phyloP scores from a whole-genome alignment of 352 stramenopile species.

The Nothophytophthora sp. region DNA sequence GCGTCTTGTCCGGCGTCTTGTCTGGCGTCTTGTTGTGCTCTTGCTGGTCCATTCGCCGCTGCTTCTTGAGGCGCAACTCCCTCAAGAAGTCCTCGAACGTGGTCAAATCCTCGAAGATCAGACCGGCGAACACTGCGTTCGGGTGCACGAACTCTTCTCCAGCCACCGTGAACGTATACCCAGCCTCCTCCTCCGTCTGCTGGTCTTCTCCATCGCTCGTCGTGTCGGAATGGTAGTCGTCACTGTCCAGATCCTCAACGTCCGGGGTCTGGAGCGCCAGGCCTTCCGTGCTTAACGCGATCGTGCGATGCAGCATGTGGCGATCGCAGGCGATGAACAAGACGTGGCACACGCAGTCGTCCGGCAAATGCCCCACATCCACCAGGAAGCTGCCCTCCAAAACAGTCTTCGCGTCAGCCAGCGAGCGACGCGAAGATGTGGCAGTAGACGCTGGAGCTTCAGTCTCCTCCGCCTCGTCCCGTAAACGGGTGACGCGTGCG shows the following conservation, averaged over 20 bases:
- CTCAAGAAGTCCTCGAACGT: slow-evolving; percentile 60
- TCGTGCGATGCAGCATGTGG: slow-evolving; percentile 55
- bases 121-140: slow-evolving; percentile 46
- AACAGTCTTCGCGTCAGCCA: slow-evolving; percentile 19
- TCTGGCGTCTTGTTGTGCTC: slow-evolving; percentile 16
- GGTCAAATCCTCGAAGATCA: slow-evolving; percentile 46
- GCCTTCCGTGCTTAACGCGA: slow-evolving; percentile 56
- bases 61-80: slow-evolving; percentile 30
- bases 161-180: slow-evolving; percentile 50
- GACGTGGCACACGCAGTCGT: slow-evolving; percentile 53
- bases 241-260: slow-evolving; percentile 21
- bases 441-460: too few relatives aligned
- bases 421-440: slow-evolving; percentile 3
- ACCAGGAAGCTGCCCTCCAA: slow-evolving; percentile 42
- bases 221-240: slow-evolving; percentile 27
- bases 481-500: slow-evolving; percentile 29
- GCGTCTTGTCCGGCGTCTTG: slow-evolving; percentile 13
- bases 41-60: slow-evolving; percentile 9
- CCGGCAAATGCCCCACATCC: slow-evolving; percentile 41
- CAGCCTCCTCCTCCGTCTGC: slow-evolving; percentile 23
- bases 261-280: slow-evolving; percentile 35
- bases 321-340: slow-evolving; percentile 63
- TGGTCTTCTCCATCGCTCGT: slow-evolving; percentile 23
- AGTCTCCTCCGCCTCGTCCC: slow-evolving; percentile 44
- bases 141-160: slow-evolving; percentile 59